Percentiles rank a stretch among this genome's conserved stretches.
Conservation (phyloP, 2,329 filamentous ascomycete species). For the Aspergillus bombycis region DNA sequence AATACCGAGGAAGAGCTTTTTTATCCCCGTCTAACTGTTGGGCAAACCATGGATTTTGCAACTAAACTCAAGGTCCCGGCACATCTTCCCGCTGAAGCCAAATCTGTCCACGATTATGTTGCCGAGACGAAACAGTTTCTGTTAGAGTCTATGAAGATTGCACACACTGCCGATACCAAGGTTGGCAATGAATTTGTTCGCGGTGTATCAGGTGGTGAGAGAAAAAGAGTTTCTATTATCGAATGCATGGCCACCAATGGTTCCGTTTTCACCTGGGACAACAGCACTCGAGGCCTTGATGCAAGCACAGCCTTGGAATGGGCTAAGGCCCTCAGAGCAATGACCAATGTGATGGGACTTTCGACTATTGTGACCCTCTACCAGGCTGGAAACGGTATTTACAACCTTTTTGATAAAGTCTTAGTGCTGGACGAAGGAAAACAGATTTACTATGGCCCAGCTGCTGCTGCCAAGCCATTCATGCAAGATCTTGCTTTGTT, state of each 20-base stretch:
- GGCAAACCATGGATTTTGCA: slow-evolving; percentile 59
- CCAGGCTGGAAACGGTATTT: slow-evolving; percentile 51
- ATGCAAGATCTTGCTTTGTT: slow-evolving; percentile 66
- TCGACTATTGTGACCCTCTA: slow-evolving; percentile 59
- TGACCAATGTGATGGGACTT: slow-evolving; percentile 62
- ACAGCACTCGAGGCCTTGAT: slow-evolving; percentile 65
- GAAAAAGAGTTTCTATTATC: slow-evolving; percentile 68
- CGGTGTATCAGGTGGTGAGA: slow-evolving; percentile 67
- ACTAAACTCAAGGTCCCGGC: slow-evolving; percentile 69
- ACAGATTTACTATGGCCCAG: slow-evolving; percentile 66
- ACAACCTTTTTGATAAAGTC: slow-evolving; percentile 69
- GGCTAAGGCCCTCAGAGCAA: slow-evolving; percentile 57
- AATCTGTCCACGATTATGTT: slow-evolving; percentile 60
- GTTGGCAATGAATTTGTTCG: slow-evolving; percentile 66
- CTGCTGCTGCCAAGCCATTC: slow-evolving; percentile 60
- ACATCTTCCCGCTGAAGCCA: slow-evolving; percentile 67
- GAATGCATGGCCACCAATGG: slow-evolving; percentile 61
- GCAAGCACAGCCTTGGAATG: slow-evolving; percentile 63
- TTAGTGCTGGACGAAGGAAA: slow-evolving; percentile 65
- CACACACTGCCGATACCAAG: slow-evolving; percentile 64
- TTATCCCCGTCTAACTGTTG: slow-evolving; percentile 54
- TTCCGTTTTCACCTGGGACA: slow-evolving; percentile 65
- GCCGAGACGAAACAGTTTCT: slow-evolving; percentile 55
- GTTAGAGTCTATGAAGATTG: slow-evolving; percentile 57
- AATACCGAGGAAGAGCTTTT: slow-evolving; percentile 57